phyloP scores from a whole-genome alignment of 2,329 filamentous ascomycete species.

The Talaromyces sp. region DNA sequence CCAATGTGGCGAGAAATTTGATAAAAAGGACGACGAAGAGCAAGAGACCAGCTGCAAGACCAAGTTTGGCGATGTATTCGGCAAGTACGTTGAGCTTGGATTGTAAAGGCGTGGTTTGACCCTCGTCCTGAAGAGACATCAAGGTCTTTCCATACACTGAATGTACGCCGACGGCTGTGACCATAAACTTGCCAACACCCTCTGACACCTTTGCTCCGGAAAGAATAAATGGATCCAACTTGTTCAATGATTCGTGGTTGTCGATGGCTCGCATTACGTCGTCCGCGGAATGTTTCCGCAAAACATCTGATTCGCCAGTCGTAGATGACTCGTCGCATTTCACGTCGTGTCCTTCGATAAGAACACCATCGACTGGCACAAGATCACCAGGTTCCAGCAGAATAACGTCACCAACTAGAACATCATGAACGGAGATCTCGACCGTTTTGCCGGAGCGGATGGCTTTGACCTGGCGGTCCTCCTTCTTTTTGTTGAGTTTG shows the following conservation, averaged over 20 bases:
- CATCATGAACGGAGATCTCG: constrained; percentile 67
- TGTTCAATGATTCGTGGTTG: constrained; percentile 57
- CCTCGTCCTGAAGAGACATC: constrained; percentile 72
- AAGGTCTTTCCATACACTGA: constrained; percentile 74
- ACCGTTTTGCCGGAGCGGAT: constrained; percentile 69
- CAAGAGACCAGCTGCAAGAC: constrained; percentile 66
- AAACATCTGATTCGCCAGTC: constrained; percentile 70
- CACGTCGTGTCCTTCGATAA: constrained; percentile 63
- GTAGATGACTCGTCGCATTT: constrained; percentile 72
- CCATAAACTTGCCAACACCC: constrained; percentile 71
- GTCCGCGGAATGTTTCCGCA: constrained; percentile 64
- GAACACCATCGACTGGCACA: constrained; percentile 68
- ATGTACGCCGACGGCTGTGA: constrained; percentile 70
- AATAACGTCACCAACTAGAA: constrained; percentile 71
- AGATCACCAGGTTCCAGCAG: constrained; percentile 70
- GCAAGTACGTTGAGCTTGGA: constrained; percentile 73
- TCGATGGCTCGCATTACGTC: constrained; percentile 64
- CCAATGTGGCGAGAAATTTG: constrained; percentile 66
- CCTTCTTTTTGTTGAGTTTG: constrained; percentile 75
- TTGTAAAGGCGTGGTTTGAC: constrained; percentile 74
- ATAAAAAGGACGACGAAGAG: constrained; percentile 78
- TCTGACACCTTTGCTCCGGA: constrained; percentile 75
- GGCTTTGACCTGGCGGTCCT: constrained; percentile 70
- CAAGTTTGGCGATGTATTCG: constrained; percentile 75
- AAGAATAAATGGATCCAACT: constrained; percentile 75